These are phyloP conservation scores for Taiozyma sp. DNA, from an alignment of 1,139 yeast species.

Conservation along the genomic window DNA sequence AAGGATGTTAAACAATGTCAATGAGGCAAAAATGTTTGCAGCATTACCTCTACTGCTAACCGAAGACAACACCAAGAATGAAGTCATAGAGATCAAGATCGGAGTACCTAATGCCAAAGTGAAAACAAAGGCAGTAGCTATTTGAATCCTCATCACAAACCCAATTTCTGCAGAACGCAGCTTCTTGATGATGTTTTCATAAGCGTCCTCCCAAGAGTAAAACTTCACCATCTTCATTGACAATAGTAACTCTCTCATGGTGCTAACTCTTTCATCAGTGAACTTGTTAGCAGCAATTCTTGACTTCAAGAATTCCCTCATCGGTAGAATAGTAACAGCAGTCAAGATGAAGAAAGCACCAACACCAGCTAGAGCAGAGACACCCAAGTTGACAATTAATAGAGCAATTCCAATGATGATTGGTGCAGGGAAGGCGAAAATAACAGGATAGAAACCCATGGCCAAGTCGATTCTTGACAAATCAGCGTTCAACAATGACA, in stretches of 20 bases:
- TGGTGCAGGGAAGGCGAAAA: neutral
- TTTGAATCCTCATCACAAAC: constrained; percentile 41
- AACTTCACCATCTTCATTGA: constrained; percentile 51
- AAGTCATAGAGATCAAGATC: constrained; percentile 57
- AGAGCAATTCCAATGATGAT: constrained; percentile 55
- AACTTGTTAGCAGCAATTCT: constrained; percentile 39
- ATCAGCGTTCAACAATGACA: constrained; percentile 71
- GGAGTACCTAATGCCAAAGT: constrained; percentile 58
- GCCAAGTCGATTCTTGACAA: constrained; percentile 73
- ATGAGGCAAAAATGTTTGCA: constrained; percentile 69
- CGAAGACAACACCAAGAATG: constrained; percentile 65
- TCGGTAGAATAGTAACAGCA: constrained; percentile 24
- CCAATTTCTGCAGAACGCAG: constrained; percentile 42
- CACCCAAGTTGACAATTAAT: constrained; percentile 63
- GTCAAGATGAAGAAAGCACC: constrained; percentile 40
- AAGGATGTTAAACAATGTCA: constrained; percentile 66
- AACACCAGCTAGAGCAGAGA: constrained; percentile 60
- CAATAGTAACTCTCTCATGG: constrained; percentile 47
- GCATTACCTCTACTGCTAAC: constrained; percentile 48
- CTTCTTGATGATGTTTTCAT: constrained; percentile 37
- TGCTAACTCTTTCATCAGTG: constrained; percentile 46
- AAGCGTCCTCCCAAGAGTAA: constrained; percentile 59
- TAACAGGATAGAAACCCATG: constrained; percentile 2
- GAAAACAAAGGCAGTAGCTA: constrained; percentile 48
- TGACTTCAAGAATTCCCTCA: constrained; percentile 33